Conservation (phyloP, 495 filamentous ascomycete species). For the Podospora appendiculata region DNA sequence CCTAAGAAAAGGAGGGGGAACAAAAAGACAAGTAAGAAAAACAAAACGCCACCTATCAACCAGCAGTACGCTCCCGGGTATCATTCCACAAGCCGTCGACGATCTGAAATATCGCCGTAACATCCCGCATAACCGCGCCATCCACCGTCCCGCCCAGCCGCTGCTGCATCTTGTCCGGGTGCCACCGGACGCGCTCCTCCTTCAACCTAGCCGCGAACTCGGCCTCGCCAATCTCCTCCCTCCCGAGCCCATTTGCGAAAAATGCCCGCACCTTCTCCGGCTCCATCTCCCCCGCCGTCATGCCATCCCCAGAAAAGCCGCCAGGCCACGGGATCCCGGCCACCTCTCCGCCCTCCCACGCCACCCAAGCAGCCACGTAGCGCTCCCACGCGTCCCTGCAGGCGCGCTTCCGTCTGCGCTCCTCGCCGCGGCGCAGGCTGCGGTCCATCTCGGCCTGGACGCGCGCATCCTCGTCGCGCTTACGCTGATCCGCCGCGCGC, state of each 20-base stretch:
- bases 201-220: constrained; percentile 61
- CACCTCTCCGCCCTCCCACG: constrained; percentile 36
- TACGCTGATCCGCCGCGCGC: constrained; percentile 27
- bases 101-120: constrained; percentile 89
- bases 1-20: no score
- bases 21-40: no score
- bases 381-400: constrained; percentile 49
- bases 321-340: constrained; percentile 73
- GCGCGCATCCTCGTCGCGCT: constrained; percentile 40
- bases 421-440: constrained; percentile 41
- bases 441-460: constrained; percentile 40
- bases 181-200: constrained; percentile 84
- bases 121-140: constrained; percentile 56
- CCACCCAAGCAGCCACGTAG: constrained; percentile 56
- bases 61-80: constrained; percentile 23
- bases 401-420: constrained; percentile 27
- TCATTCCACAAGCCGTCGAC: constrained; percentile 78
- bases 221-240: constrained; percentile 53
- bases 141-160: constrained; percentile 64
- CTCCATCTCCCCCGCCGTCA: constrained; percentile 15
- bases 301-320: constrained; percentile 12
- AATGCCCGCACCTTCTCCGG: constrained; percentile 28
- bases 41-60: neutral
- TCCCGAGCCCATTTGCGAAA: constrained; percentile 32
- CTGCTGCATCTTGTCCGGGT: constrained; percentile 98